A percentile compares a stretch with the other conserved stretches of the same genome.
These are phyloP conservation scores for Cardiospermum halicacabum DNA, from an alignment of 345 rosid genomes.

Conservation along the genomic window DNA sequence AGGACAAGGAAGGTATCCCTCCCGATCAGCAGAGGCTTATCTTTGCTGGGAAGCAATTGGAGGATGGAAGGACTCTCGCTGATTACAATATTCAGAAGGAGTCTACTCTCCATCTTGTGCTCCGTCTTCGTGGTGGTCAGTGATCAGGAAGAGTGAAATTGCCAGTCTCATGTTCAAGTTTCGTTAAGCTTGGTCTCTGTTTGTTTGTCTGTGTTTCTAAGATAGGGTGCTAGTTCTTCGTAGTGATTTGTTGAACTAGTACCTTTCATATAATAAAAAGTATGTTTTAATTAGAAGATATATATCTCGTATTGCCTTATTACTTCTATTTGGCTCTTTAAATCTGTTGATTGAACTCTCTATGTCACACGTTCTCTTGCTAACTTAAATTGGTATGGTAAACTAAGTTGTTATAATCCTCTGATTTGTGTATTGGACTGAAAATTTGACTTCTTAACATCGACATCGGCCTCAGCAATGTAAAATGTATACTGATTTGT, in stretches of 20 bases:
- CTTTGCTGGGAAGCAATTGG: slow-evolving; percentile 25
- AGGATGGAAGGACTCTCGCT: slow-evolving; percentile 19
- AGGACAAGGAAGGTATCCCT: slow-evolving; percentile 18
- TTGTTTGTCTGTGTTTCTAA: background rate
- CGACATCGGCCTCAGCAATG: no score
- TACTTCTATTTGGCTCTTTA: background rate
- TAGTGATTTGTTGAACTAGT: background rate
- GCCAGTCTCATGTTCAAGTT: no score
- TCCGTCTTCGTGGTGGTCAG: slow-evolving; percentile 19
- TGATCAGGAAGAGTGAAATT: background rate
- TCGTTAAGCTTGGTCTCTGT: no score
- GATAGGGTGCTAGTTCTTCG: background rate
- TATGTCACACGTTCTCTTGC: no score
- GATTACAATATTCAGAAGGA: slow-evolving; percentile 24
- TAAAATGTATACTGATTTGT: no score
- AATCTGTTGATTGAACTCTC: background rate
- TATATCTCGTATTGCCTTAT: no score
- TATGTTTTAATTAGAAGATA: background rate
- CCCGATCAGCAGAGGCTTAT: slow-evolving; percentile 22
- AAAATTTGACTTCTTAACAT: no score
- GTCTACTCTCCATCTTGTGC: slow-evolving; percentile 22
- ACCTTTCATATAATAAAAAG: background rate
- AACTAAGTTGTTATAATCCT: no score
- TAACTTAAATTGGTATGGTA: no score
- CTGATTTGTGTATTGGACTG: no score